Conservation (phyloP, 108 stramenopile genomes). For the Cyclostephanos invisitatus region DNA sequence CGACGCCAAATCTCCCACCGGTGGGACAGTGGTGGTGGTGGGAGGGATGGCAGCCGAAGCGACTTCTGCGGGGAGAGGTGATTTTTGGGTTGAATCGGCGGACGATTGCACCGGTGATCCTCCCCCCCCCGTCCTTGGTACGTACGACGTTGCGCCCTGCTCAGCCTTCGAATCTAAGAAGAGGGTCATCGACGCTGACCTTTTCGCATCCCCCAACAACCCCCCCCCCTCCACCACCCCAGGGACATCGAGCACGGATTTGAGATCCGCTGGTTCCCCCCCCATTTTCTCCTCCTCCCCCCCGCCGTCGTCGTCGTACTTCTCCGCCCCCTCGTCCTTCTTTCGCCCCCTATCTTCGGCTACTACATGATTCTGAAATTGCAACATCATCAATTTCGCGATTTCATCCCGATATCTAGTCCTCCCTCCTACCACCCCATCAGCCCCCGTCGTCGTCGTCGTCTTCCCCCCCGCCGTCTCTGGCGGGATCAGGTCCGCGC, state of each 20-base stretch:
- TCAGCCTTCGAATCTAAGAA: not conserved
- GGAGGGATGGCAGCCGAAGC: not conserved
- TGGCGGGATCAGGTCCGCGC: constrained; percentile 57
- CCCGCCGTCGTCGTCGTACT: constrained; percentile 17
- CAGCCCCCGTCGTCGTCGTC: constrained; percentile 3
- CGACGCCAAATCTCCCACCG: not conserved
- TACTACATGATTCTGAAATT: constrained; percentile 52
- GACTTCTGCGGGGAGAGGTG: too few species aligned
- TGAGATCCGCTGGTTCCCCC: not conserved
- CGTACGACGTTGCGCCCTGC: not conserved
- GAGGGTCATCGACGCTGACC: not conserved
- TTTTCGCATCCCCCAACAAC: not conserved
- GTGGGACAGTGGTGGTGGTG: not conserved
- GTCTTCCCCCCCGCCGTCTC: constrained; percentile 26
- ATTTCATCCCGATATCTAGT: constrained; percentile 75
- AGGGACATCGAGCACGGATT: constrained; percentile 1
- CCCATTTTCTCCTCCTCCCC: constrained; percentile 10
- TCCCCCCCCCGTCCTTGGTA: not conserved
- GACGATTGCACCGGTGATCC: not conserved
- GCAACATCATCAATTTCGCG: constrained; percentile 72
- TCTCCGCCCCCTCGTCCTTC: constrained; percentile 20
- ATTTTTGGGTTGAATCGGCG: not conserved
- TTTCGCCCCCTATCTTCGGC: constrained; percentile 26
- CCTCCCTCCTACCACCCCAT: constrained; percentile 21
- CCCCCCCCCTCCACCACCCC: not conserved